Percentiles rank a stretch among this genome's conserved stretches.
Evolutionary conservation across 1,284 basidiomycete genomes (phyloP).

Genomic region (Sporisorium graminicola): DNA sequence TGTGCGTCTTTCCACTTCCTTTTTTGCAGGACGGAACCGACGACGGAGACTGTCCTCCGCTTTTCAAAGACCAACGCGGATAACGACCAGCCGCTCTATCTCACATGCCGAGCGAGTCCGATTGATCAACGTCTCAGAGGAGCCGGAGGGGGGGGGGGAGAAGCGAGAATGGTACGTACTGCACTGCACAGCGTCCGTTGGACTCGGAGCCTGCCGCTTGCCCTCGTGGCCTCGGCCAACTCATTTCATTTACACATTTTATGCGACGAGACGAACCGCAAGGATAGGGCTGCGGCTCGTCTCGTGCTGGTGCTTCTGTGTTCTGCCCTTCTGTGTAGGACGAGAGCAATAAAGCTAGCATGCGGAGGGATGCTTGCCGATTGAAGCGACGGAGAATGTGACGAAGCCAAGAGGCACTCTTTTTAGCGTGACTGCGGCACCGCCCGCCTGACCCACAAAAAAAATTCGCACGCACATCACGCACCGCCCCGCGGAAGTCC

Average conservation of each 20-base stretch:
- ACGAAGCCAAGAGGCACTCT: background rate
- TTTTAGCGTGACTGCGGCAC: conserved; percentile 5
- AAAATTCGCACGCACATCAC: background rate
- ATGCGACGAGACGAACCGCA: no score
- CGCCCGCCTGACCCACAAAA: background rate
- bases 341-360: background rate
- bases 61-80: background rate
- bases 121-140: background rate
- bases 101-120: background rate
- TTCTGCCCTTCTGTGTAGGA: background rate
- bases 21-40: background rate
- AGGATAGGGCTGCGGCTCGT: no score
- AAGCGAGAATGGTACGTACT: background rate
- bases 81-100: background rate
- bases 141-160: no score
- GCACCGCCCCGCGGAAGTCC: background rate
- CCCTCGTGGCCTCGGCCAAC: no score
- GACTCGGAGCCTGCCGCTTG: no score
- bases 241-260: no score
- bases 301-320: no score
- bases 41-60: background rate
- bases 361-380: conserved; percentile 1
- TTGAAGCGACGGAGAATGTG: background rate
- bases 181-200: no score
- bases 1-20: background rate